Conservation (phyloP, 2,329 filamentous ascomycete genomes). For the Claviceps maximensis region DNA sequence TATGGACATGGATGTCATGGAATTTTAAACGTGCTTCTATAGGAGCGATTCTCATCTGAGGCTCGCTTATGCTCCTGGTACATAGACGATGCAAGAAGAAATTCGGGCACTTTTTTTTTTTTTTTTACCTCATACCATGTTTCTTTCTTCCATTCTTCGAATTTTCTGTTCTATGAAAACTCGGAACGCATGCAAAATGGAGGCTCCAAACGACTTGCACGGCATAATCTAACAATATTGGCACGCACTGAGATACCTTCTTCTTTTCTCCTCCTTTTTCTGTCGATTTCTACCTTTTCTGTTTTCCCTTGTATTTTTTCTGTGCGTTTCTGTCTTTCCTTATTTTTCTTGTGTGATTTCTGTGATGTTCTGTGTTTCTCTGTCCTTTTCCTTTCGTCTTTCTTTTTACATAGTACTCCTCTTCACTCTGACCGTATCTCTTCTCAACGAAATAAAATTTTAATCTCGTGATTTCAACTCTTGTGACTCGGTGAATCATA, state of each 20-base stretch:
- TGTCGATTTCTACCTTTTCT: too few relatives aligned
- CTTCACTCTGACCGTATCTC: too few relatives aligned
- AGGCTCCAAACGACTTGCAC: not conserved
- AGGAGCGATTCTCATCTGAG: not conserved
- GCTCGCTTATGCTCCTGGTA: not conserved
- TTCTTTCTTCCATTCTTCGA: not conserved
- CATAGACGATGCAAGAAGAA: not conserved
- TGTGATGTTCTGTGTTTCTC: too few relatives aligned
- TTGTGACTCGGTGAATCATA: too few relatives aligned
- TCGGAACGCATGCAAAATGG: not conserved
- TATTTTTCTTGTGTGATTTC: too few relatives aligned
- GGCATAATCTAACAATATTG: not conserved
- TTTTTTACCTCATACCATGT: not conserved
- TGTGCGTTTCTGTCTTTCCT: too few relatives aligned
- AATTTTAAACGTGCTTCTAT: conserved; percentile 20
- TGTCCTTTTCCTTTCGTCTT: too few relatives aligned
- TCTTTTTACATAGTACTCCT: too few relatives aligned
- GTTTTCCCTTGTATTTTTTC: too few relatives aligned
- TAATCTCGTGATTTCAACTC: too few relatives aligned
- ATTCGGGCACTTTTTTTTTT: not conserved
- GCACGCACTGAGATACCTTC: not conserved
- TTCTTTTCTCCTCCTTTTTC: not conserved
- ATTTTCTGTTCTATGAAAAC: not conserved
- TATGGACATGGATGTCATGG: conserved; percentile 34
- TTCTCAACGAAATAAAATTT: too few relatives aligned